phyloP scores from a whole-genome alignment of 2,329 filamentous ascomycete species.

The Stagonosporopsis vannaccii region DNA sequence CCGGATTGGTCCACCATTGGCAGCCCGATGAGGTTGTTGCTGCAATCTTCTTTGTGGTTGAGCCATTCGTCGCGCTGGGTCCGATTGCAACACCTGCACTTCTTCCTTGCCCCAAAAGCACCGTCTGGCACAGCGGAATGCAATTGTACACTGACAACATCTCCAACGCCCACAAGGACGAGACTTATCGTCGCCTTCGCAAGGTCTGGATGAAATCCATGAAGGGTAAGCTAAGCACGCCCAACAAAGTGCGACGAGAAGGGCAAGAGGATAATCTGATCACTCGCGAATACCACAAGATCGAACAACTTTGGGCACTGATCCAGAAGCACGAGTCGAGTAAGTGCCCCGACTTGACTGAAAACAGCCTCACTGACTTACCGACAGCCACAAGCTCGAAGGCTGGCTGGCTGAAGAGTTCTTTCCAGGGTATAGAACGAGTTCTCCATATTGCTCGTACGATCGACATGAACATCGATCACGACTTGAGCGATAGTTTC shows the following conservation, averaged over 20 bases:
- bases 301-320: conserved; percentile 5
- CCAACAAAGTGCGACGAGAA: background rate
- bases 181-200: background rate
- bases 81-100: conserved; percentile 2
- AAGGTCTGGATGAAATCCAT: conserved; percentile 3
- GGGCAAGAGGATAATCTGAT: background rate
- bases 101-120: background rate
- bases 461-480: conserved; percentile 11
- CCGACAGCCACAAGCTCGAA: background rate
- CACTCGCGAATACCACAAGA: conserved; percentile 5
- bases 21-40: conserved; percentile 12
- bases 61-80: conserved; percentile 15
- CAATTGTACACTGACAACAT: background rate
- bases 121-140: background rate
- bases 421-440: conserved; percentile 14
- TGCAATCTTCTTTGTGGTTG: conserved; percentile 12
- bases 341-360: background rate
- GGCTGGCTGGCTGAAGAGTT: background rate
- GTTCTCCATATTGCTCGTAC: conserved; percentile 21
- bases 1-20: background rate
- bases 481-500: background rate
- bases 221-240: background rate
- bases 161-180: background rate
- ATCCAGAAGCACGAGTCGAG: conserved; percentile 3
- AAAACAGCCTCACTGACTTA: background rate